These are phyloP conservation scores for Suhomyces pyralidae DNA, from an alignment of 805 yeast species.

Conservation along the genomic window DNA sequence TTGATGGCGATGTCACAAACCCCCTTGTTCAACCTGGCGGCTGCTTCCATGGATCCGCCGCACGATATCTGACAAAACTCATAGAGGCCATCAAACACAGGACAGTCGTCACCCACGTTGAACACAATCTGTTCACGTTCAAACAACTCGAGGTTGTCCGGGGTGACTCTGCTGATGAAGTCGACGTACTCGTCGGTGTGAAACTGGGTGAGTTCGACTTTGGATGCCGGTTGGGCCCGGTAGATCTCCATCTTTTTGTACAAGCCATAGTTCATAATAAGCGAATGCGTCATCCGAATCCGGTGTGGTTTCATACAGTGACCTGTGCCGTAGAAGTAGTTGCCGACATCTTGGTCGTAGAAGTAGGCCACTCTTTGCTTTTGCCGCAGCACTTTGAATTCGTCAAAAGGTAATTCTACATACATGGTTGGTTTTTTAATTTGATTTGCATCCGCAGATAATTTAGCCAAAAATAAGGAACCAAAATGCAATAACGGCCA, in stretches of 20 bases:
- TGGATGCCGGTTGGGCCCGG: conserved; percentile 28
- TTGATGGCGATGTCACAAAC: conserved; percentile 26
- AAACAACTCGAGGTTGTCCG: conserved; percentile 25
- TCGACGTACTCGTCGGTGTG: conserved; percentile 19
- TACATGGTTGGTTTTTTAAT: conserved; percentile 14
- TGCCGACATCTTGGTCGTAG: conserved; percentile 28
- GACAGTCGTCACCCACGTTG: conserved; percentile 26
- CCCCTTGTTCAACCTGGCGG: conserved; percentile 25
- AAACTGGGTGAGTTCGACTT: conserved; percentile 25
- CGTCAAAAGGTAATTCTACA: conserved; percentile 26
- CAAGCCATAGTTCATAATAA: conserved; percentile 28
- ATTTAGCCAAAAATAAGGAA: background rate
- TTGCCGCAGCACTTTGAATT: conserved; percentile 20
- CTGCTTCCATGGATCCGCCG: conserved; percentile 29
- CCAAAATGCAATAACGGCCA: background rate
- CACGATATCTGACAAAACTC: conserved; percentile 25
- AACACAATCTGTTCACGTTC: conserved; percentile 25
- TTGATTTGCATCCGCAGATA: background rate
- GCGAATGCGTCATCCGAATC: conserved; percentile 28
- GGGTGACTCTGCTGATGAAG: conserved; percentile 21
- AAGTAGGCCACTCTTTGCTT: conserved; percentile 26
- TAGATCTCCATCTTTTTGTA: conserved; percentile 29
- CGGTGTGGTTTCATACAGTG: conserved; percentile 30
- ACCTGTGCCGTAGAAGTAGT: conserved; percentile 29
- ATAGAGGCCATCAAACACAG: conserved; percentile 25